A percentile compares a stretch with the other conserved stretches of the same genome.
phyloP scores from a whole-genome alignment of 306 rosid genomes.

The Prunus mongolica region DNA sequence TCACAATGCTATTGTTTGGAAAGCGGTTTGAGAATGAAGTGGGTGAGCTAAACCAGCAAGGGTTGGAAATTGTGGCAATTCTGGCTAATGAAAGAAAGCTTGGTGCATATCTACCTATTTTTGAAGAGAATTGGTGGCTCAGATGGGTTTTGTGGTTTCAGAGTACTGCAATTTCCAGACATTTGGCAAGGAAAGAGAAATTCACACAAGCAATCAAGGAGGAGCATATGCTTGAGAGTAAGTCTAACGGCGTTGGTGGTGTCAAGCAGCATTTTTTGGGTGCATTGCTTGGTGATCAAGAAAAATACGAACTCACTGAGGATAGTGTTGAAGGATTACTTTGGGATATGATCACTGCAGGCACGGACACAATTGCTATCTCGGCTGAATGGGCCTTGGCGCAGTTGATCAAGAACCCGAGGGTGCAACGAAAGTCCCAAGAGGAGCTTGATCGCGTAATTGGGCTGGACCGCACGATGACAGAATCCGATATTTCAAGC shows the following conservation, averaged over 20 bases:
- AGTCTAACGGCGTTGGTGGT: conserved; percentile 37
- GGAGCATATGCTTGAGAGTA: conserved; percentile 49
- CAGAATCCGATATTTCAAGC: conserved; percentile 53
- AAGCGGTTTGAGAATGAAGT: conserved; percentile 75
- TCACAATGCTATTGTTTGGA: conserved; percentile 76
- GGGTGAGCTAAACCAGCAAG: conserved; percentile 62
- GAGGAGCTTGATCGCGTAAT: conserved; percentile 63
- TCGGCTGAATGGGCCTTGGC: conserved; percentile 91
- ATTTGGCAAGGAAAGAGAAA: conserved; percentile 55
- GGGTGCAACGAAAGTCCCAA: conserved; percentile 73
- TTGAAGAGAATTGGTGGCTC: conserved; percentile 77
- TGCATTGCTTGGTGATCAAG: conserved; percentile 65
- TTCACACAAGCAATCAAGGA: conserved; percentile 76
- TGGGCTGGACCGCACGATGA: conserved; percentile 55
- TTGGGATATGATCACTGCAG: conserved; percentile 93
- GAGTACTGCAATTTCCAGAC: conserved; percentile 60
- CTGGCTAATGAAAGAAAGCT: conserved; percentile 54
- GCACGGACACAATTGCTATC: conserved; percentile 75
- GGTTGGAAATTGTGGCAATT: conserved; percentile 60
- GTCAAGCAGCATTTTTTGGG: conserved; percentile 75
- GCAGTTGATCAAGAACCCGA: conserved; percentile 63
- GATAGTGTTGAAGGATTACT: conserved; percentile 83
- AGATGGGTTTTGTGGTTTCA: conserved; percentile 71
- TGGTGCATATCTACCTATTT: conserved; percentile 64
- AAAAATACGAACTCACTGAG: conserved; percentile 67